These are phyloP conservation scores for Pythium scleroteichum DNA, from an alignment of 352 stramenopile genomes.

Conservation along the genomic window DNA sequence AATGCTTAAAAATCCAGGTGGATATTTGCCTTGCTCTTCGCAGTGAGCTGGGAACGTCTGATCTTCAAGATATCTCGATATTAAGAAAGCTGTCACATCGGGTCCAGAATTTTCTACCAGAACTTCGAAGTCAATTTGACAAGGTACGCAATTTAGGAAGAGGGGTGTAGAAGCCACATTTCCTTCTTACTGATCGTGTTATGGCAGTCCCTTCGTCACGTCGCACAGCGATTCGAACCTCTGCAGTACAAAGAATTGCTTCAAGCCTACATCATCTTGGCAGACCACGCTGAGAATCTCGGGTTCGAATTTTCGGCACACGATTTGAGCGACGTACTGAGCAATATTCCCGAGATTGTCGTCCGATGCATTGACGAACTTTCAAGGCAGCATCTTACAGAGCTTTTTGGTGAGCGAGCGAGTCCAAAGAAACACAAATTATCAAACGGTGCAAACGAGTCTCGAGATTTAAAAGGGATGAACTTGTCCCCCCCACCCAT, in stretches of 20 bases:
- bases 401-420: conserved; percentile 39
- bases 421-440: conserved; percentile 47
- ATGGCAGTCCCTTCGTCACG: conserved; percentile 64
- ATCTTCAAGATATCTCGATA: conserved; percentile 58
- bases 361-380: conserved; percentile 79
- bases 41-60: conserved; percentile 38
- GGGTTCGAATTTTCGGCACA: conserved; percentile 78
- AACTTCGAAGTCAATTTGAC: conserved; percentile 71
- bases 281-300: conserved; percentile 73
- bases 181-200: no score
- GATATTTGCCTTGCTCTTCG: conserved; percentile 72
- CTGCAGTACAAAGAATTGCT: conserved; percentile 78
- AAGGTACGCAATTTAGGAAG: no score
- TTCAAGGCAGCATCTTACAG: conserved; percentile 44
- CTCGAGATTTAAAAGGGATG: not conserved
- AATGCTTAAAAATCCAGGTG: conserved; percentile 35
- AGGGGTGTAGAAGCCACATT: no score
- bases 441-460: conserved; percentile 16
- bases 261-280: conserved; percentile 79
- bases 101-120: conserved; percentile 76
- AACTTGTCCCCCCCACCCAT: conserved; percentile 20
- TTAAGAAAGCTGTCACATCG: conserved; percentile 60
- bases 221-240: conserved; percentile 69
- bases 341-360: conserved; percentile 78
- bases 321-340: conserved; percentile 65